Evolutionary conservation across 768 basidiomycete genomes (phyloP), one percentile per base, ranked within the genome.

Genomic region (Fomitopsis serialis): DNA sequence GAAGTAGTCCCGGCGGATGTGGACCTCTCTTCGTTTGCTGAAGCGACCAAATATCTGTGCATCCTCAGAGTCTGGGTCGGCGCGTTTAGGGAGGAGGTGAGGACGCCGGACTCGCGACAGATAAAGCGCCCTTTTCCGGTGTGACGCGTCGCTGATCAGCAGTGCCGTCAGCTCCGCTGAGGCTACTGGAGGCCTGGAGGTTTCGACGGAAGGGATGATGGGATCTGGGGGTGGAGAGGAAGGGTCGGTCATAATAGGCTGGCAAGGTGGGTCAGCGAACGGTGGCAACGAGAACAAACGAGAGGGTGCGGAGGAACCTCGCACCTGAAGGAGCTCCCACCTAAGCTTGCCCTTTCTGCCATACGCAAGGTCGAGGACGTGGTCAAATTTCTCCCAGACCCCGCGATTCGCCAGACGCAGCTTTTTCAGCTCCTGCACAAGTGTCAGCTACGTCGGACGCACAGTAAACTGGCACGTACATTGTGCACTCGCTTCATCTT

Each of bases 11-110:
- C 85, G 80, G 21, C 81, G 81, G 44, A 83, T 74, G 67, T 93
- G 92, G 46, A 82, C 74, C 64, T 89, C 80, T 42, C 89, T 78
- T 34, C 89, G 80, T 63, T 80, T 87, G 72, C 86, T 87, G 42
- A 90, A 71, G 10, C 75, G 78, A 2, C 88, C 89, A 32, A 87
- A 69, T 3, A 85, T 59, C 25, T 65, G 65, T 1, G 82, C 81
- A 50, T 87, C 84, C 52, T 78, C 72, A 9, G 86, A 84, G 2
- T 65, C 56, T 19, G 80, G 77, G 56, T 84, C 68, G 27, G 81
- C 82, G 21, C 79, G 78, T n/a, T 64, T 58, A 1, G 85, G 84
- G 22, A 90, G 68, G 4, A 64, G 74, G 2, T 81, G 78, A 0
- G 89, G 89, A 10, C 61, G 65, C 8, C 54, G 50, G 36, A 90